These are phyloP conservation scores for Capsella rubella DNA, from an alignment of 441 rosid species.

Conservation along the genomic window DNA sequence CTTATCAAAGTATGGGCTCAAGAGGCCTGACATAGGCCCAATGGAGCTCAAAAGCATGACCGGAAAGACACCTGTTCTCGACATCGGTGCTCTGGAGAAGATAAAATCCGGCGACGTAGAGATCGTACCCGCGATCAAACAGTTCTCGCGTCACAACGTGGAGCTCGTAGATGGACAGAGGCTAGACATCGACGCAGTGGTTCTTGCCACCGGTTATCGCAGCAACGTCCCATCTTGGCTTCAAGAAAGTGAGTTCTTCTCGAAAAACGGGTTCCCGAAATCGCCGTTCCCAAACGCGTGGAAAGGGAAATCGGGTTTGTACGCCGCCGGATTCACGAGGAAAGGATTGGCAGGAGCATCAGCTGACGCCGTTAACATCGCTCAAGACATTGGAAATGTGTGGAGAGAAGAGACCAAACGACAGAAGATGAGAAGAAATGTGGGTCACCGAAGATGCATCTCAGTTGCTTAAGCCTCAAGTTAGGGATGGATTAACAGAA, in stretches of 20 bases:
- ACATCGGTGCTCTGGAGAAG: conserved; percentile 72
- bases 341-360: conserved; percentile 87
- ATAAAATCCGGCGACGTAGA: conserved; percentile 66
- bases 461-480: conserved; percentile 52
- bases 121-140: conserved; percentile 74
- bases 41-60: conserved; percentile 58
- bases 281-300: conserved; percentile 68
- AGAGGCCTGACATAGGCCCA: conserved; percentile 68
- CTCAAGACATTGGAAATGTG: conserved; percentile 68
- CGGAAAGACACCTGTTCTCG: conserved; percentile 89
- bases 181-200: conserved; percentile 61
- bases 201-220: conserved; percentile 79
- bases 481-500: background rate
- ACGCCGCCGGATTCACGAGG: conserved; percentile 89
- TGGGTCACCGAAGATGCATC: conserved; percentile 83
- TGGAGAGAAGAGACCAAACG: conserved; percentile 73
- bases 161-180: conserved; percentile 67
- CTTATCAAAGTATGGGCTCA: conserved; percentile 56
- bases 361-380: conserved; percentile 68
- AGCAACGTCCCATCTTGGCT: conserved; percentile 92
- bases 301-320: conserved; percentile 85
- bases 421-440: conserved; percentile 54
- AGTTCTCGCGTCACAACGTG: conserved; percentile 55
- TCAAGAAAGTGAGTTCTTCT: conserved; percentile 78
- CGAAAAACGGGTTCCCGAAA: conserved; percentile 74